Base-by-base conservation (phyloP, 1,139 yeast species). In the Geotrichum reessii region DNA sequence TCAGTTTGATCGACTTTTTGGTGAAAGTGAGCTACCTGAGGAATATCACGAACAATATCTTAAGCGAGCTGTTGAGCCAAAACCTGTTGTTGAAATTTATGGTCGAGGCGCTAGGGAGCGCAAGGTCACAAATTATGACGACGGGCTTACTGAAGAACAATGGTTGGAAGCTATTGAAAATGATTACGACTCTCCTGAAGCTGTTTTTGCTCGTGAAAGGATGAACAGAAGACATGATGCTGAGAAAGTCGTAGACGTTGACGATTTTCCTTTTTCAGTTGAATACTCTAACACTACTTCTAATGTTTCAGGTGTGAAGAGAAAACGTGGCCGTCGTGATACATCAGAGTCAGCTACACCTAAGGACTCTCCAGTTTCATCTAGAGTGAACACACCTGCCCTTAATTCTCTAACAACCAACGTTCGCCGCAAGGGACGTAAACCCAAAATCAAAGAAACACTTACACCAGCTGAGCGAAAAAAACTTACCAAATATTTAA, bases 141-240 rank as follows among this genome's bases (percentile, higher is more conserved):
- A 93, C 70, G 96, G 95, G 3, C 77, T 92, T 63, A 89, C 96
- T 3, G 99, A 93, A 71, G 98, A 91, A 65, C 97, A 93, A 74
- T 93, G 97, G 96, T 71, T 82, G 33, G 81, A 82, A 61, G 87
- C 87, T 14, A 81, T 84, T 67, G 89, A 84, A 65, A 78, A 81
- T 56, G 96, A 87, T 60, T 87, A 85, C 24, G 79, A 77, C 52
- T 75, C 85, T 0, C 81, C 86, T 48, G 93, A 87, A 64, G 91
- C 83, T 57, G 91, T 90, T 7, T 83, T 85, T 63, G 76, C 74
- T 52, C 78, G 86, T 7, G 44, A 37, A 37, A 37, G 8, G 8
- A 37, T 37, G 44, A 37, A 9, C 44, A 17, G 66, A 75, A 63
- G 68, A 48, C 14, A 14, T 27, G 37, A 5, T 2, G 14, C 25